phyloP scores from a whole-genome alignment of 78 protist species.

The Dictyostelium brefeldianum region DNA sequence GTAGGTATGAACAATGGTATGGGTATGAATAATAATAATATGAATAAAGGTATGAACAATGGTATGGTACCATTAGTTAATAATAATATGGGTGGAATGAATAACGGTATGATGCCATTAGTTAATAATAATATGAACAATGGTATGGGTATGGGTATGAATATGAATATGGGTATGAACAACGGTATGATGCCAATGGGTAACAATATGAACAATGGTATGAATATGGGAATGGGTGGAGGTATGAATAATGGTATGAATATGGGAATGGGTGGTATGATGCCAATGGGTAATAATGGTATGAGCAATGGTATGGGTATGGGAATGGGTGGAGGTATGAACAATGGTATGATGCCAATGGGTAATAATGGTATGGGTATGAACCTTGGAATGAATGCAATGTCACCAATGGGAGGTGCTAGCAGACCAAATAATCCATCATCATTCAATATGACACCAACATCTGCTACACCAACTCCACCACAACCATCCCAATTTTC shows the following conservation, averaged over 20 bases:
- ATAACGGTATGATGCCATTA: not conserved
- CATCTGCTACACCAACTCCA: constrained; percentile 23
- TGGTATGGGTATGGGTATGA: not conserved
- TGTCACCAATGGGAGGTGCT: constrained; percentile 39
- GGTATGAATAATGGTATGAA: not conserved
- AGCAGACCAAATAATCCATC: not conserved
- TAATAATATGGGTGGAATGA: not conserved
- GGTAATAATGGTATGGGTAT: constrained; percentile 13
- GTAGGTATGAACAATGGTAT: constrained; percentile 33
- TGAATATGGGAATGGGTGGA: not conserved
- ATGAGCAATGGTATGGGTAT: constrained; percentile 3
- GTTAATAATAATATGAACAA: not conserved
- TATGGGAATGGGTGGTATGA: constrained; percentile 4
- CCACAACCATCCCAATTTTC: constrained; percentile 44
- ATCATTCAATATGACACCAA: not conserved
- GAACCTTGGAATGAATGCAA: constrained; percentile 32
- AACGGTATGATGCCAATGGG: constrained; percentile 6
- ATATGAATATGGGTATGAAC: not conserved
- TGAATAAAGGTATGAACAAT: constrained; percentile 1
- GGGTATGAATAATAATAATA: constrained; percentile 4
- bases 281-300: not conserved
- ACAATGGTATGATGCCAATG: not conserved
- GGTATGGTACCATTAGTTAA: not conserved
- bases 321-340: not conserved
- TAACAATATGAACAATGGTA: not conserved